Conservation (phyloP, 352 stramenopile species). For the Phytophthora hibernalis region DNA sequence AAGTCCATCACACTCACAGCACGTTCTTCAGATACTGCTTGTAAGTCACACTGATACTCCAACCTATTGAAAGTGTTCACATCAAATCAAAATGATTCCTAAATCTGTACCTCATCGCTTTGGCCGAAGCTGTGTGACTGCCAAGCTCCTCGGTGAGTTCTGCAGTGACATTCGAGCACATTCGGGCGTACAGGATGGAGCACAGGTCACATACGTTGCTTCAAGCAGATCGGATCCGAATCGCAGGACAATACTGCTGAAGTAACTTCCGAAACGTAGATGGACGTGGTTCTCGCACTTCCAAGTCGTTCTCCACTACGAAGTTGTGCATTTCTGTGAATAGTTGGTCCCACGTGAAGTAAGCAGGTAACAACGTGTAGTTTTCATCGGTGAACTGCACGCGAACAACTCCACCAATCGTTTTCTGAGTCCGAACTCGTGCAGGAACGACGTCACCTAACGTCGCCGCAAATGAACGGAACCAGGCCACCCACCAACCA, state of each 20-base stretch:
- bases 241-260: not conserved
- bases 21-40: too few species aligned
- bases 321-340: constrained; percentile 26
- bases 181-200: too few species aligned
- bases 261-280: constrained; percentile 22
- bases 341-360: constrained; percentile 21
- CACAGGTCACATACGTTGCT: too few species aligned
- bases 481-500: constrained; percentile 10
- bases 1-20: too few species aligned
- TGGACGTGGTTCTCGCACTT: not conserved
- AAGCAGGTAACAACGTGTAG: too few species aligned
- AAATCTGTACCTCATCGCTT: constrained; percentile 13
- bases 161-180: too few species aligned
- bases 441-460: too few species aligned
- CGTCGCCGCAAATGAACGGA: too few species aligned
- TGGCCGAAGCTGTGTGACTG: constrained; percentile 1
- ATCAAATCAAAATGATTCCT: constrained; percentile 17
- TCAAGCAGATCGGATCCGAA: constrained; percentile 20
- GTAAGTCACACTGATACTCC: constrained; percentile 19
- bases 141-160: too few species aligned
- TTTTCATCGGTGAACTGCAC: too few species aligned
- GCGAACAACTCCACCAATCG: too few species aligned
- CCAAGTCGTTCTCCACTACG: constrained; percentile 7
- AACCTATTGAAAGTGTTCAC: constrained; percentile 3
- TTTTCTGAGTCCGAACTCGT: too few species aligned